Evolutionary conservation across 1,284 basidiomycete genomes (phyloP), one percentile per base, ranked within the genome.

Genomic region (Pyrrhoderma noxium): DNA sequence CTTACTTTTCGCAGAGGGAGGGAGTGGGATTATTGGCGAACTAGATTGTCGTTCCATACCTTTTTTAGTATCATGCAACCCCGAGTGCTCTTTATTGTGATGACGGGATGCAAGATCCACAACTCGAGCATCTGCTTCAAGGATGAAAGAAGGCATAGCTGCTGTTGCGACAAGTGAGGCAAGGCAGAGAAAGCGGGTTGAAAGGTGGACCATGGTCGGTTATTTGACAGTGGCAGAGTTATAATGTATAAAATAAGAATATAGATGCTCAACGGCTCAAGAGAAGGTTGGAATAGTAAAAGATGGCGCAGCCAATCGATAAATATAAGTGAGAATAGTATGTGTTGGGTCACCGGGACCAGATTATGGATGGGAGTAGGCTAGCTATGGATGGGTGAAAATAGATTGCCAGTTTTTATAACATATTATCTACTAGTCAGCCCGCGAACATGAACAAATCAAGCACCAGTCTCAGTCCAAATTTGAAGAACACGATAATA

Each of bases 291-390:
- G 42, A 50, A 45, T 46, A 46, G 49, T 46, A 31, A 5, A 31
- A 5, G 27, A 51, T 49, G 53, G 53, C 53, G 45, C 53, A 43
- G 53, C 53, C 53, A 45, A 8, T 37, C 18, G 8, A 41, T 40
- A n/a, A 7, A 14, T 40, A 14, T 40, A 27, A 43, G 38, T 47
- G 39, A 8, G 8, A 18, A 34, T 31, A 18, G 27, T 18, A 47
- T 16, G 45, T 47, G 40, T 43, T 44, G 40, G 43, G 51, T 56
- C 54, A 40, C 54, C 54, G 40, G 54, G 54, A 56, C 54, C 47
- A 42, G 40, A 45, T 45, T 25, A 49, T 52, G 41, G 51, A 42
- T 47, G 37, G 19, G 8, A 45, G 38, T 41, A 52, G 42, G 46
- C 31, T 40, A 38, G 31, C 27, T 25, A 18, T 36, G 43, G 48